Evolutionary conservation across 2,329 filamentous ascomycete species (phyloP).

Genomic region (Penicillium sp.): DNA sequence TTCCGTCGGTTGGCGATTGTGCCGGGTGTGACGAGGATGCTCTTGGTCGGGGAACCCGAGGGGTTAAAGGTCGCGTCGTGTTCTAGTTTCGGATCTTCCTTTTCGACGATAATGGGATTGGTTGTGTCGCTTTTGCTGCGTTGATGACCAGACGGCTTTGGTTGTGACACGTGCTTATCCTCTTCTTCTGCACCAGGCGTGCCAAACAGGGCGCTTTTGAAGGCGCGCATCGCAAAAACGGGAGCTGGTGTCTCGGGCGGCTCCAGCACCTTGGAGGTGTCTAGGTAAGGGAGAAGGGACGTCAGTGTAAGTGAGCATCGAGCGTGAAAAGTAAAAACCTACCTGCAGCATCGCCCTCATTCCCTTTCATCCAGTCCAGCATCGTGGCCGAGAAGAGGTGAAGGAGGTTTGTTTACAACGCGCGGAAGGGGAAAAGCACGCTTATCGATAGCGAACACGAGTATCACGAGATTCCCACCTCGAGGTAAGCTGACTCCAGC

Average conservation of each 20-base stretch:
- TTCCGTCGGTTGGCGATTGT: conserved; percentile 57
- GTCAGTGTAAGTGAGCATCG: neutral
- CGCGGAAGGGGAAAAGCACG: conserved; percentile 14
- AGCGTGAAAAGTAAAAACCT: neutral
- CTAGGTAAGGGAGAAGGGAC: conserved; percentile 16
- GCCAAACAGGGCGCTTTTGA: conserved; percentile 64
- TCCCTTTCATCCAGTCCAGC: conserved; percentile 28
- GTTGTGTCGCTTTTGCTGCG: conserved; percentile 20
- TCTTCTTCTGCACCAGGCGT: conserved; percentile 57
- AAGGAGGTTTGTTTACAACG: conserved; percentile 37
- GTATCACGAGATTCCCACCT: neutral
- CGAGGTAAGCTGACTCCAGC: neutral
- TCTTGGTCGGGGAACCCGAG: conserved; percentile 55
- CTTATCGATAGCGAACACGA: conserved; percentile 13
- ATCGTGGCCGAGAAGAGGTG: conserved; percentile 17
- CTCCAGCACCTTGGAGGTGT: conserved; percentile 55
- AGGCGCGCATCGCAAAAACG: conserved; percentile 65
- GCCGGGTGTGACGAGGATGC: conserved; percentile 64
- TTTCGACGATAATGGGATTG: conserved; percentile 20
- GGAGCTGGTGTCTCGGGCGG: conserved; percentile 64
- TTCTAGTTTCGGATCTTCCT: conserved; percentile 21
- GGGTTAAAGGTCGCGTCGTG: conserved; percentile 30
- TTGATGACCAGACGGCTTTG: conserved; percentile 19
- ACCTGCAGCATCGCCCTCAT: conserved; percentile 21
- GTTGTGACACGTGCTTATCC: conserved; percentile 19